phyloP scores from a whole-genome alignment of 345 rosid species.

The Rhodamnia argentea region DNA sequence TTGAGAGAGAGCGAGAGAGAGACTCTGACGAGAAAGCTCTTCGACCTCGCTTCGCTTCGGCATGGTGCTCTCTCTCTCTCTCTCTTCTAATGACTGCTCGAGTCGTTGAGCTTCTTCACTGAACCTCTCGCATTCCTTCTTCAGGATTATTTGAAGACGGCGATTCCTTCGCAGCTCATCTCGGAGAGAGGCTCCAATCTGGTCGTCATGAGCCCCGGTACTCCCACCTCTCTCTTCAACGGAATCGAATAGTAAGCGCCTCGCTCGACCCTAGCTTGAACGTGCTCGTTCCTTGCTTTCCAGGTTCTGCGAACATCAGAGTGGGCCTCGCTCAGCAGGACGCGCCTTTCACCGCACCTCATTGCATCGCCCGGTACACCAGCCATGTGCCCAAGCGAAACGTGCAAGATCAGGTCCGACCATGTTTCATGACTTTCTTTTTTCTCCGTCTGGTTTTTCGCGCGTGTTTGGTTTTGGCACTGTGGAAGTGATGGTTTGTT shows the following conservation, averaged over 20 bases:
- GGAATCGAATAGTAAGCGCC: not conserved
- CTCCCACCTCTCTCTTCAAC: not conserved
- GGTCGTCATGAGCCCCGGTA: constrained; percentile 82
- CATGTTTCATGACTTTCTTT: not conserved
- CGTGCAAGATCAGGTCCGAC: constrained; percentile 64
- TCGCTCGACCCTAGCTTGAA: not conserved
- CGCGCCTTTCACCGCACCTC: constrained; percentile 55
- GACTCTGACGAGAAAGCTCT: not conserved
- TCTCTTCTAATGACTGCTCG: not conserved
- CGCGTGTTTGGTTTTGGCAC: not conserved
- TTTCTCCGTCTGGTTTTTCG: not conserved
- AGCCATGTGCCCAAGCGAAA: constrained; percentile 28
- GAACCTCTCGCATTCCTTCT: not conserved
- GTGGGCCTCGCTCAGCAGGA: constrained; percentile 82
- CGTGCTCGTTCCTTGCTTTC: not conserved
- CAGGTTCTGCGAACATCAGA: constrained; percentile 70
- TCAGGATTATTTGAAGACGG: constrained; percentile 94
- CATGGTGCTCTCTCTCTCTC: not conserved
- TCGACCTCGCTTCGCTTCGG: not conserved
- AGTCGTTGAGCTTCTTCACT: not conserved
- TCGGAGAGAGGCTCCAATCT: constrained; percentile 82
- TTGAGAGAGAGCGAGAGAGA: not conserved
- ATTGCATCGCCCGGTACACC: constrained; percentile 72
- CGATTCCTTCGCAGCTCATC: constrained; percentile 77
- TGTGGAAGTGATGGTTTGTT: not conserved